Evolutionary conservation across 2,329 filamentous ascomycete genomes (phyloP), one percentile per base, ranked within the genome.

Genomic region (Clarireedia monteithiana): DNA sequence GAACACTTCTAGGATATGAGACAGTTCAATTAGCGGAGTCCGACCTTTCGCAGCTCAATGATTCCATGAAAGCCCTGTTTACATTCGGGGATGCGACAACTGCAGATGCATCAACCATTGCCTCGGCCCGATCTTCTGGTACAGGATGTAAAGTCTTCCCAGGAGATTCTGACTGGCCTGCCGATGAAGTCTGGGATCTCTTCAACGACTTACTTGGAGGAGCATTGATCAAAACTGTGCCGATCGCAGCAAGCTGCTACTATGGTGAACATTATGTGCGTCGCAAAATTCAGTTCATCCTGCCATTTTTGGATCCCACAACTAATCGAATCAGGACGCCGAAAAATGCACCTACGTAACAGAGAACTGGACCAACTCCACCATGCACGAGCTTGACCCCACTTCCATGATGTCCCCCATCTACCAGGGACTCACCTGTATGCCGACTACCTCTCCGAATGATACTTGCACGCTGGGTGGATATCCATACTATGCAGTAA

Each of bases 341-440:
- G 59, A 62, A 3, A 55, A 63, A 14, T 79, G 77, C 55, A 52
- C 59, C 23, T 51, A 55, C 23, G 59, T 72, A 45, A 59, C 63
- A 23, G 52, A 61, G 30, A 58, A 63, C 51, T 73, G 71, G 71
- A 44, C 15, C 30, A 68, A 64, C 55, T 67, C 69, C 48, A 68
- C 70, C 17, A 71, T 72, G 57, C 72, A 76, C 67, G 63, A 70
- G 63, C 66, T 62, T 73, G 61, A 67, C 46, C 64, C 61, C 70
- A 77, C 56, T 75, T 71, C 66, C 69, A 72, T 62, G 74, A 79
- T 65, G 74, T 74, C 65, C 72, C 75, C 36, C 76, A 74, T 66
- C 67, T 80, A 48, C 74, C 75, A 38, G 63, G 60, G 64, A 9
- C 56, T 64, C 48, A 70, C 73, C 0, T 80, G 74, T 59, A 69